phyloP scores from a whole-genome alignment of 148 eudicot genomes.

The Limonium bicolor region DNA sequence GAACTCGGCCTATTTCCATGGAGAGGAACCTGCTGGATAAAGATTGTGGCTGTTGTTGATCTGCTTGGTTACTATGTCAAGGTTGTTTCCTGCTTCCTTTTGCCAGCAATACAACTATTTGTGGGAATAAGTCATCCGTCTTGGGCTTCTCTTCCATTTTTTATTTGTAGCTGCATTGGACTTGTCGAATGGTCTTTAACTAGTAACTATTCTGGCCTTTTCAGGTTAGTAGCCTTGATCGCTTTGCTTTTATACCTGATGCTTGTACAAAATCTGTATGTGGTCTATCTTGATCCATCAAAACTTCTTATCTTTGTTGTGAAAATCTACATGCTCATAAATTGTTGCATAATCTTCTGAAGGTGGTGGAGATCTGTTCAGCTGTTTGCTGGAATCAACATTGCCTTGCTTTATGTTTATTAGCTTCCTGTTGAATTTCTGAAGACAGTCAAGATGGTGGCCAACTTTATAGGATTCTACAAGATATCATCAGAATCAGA shows the following conservation, averaged over 20 bases:
- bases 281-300: background rate
- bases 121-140: constrained; percentile 90
- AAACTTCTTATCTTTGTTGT: background rate
- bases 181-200: constrained; percentile 97
- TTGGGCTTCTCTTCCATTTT: constrained; percentile 87
- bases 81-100: constrained; percentile 63
- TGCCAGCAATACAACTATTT: constrained; percentile 67
- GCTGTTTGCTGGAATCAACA: constrained; percentile 60
- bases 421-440: constrained; percentile 65
- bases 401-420: constrained; percentile 58
- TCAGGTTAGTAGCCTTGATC: constrained; percentile 20
- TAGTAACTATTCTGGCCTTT: constrained; percentile 78
- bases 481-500: constrained; percentile 51
- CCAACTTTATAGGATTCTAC: constrained; percentile 61
- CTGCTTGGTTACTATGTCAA: constrained; percentile 58
- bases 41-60: no score
- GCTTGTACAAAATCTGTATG: background rate
- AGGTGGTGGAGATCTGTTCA: constrained; percentile 96
- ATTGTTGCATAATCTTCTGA: no score
- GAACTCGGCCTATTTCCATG: no score
- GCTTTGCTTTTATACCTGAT: background rate
- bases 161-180: constrained; percentile 85
- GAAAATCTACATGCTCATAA: no score
- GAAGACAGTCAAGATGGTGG: constrained; percentile 18
- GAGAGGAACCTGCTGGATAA: no score